Evolutionary conservation across 1,139 yeast genomes (phyloP), one percentile per base, ranked within the genome.

Genomic region (Meyerozyma carpophila): DNA sequence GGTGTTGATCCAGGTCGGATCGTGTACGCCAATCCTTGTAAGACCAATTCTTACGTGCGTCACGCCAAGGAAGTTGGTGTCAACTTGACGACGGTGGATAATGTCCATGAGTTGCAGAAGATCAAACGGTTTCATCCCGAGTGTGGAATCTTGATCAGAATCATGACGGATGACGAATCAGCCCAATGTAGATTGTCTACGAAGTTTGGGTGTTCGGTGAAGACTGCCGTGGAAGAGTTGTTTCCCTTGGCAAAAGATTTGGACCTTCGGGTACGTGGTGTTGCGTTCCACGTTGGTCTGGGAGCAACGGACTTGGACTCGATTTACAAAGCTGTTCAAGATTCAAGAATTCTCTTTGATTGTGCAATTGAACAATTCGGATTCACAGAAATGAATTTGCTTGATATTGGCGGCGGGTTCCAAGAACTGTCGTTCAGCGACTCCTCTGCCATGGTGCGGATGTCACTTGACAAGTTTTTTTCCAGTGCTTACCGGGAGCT

Each of bases 371-470:
- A 51, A 5, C 55, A 62, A 13, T 49, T 69, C 39, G 85, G 85
- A 5, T 68, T 73, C 47, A 53, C 66, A 14, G 39, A 45, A 6
- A 68, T 84, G 77, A 56, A 67, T 31, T 59, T 82, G 26, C 73
- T 89, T 50, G 98, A 93, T 60, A 83, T 93, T 52, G 98, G 98
- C 44, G 98, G 98, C 34, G 98, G 98, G 0, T 91, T 91, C 63
- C 85, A 84, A 54, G 68, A 72, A 43, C 83, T 74, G 36, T 69
- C 86, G 1, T 91, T 93, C 62, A 72, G 63, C 20, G 70, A 75
- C 42, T 77, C 93, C 27, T 81, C 94, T 9, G 57, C 58, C 6
- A 78, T 83, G 47, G 76, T 91, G 48, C 74, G 77, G 45, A 50
- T 61, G 14, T 76, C 87, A 5, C 65, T 91, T 49, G 79, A 73